Evolutionary conservation across 352 stramenopile species (phyloP).

Genomic region (Globisporangium spinosum): DNA sequence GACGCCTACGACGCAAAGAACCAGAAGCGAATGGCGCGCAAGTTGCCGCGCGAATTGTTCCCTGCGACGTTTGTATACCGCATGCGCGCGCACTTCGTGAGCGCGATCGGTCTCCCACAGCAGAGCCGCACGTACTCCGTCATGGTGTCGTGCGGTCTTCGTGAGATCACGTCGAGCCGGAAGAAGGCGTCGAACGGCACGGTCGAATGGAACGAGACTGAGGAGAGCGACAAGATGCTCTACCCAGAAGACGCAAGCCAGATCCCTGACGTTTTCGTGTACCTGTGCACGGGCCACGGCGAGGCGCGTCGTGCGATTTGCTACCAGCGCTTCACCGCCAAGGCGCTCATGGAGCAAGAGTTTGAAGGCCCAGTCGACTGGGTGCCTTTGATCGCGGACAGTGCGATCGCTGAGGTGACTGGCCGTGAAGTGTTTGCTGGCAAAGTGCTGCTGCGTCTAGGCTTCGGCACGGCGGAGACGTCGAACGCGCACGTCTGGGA

Average conservation of each 20-base stretch:
- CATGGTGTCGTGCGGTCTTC: slow-evolving; percentile 49
- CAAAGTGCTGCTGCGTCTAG: slow-evolving; percentile 61
- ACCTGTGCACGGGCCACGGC: slow-evolving; percentile 63
- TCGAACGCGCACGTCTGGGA: slow-evolving; percentile 51
- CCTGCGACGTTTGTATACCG: slow-evolving; percentile 55
- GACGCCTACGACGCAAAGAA: slow-evolving; percentile 63
- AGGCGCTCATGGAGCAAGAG: slow-evolving; percentile 43
- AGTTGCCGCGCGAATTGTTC: slow-evolving; percentile 42
- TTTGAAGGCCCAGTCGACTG: slow-evolving; percentile 52
- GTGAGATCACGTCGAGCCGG: slow-evolving; percentile 46
- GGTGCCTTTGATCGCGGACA: slow-evolving; percentile 61
- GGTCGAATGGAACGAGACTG: slow-evolving; percentile 78
- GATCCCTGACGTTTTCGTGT: slow-evolving; percentile 83
- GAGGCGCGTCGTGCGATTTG: slow-evolving; percentile 59
- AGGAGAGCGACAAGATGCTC: slow-evolving; percentile 66
- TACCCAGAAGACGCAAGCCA: slow-evolving; percentile 48
- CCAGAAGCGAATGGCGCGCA: slow-evolving; percentile 60
- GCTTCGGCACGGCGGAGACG: slow-evolving; percentile 56
- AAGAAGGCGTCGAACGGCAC: slow-evolving; percentile 59
- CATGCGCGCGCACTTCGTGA: slow-evolving; percentile 66
- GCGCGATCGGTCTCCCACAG: slow-evolving; percentile 51
- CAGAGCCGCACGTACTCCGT: slow-evolving; percentile 40
- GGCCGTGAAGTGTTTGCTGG: slow-evolving; percentile 58
- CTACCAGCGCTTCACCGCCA: slow-evolving; percentile 68
- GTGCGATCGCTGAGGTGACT: slow-evolving; percentile 45